Evolutionary conservation across 345 rosid species (phyloP).

Genomic region (Euphorbia lathyris): DNA sequence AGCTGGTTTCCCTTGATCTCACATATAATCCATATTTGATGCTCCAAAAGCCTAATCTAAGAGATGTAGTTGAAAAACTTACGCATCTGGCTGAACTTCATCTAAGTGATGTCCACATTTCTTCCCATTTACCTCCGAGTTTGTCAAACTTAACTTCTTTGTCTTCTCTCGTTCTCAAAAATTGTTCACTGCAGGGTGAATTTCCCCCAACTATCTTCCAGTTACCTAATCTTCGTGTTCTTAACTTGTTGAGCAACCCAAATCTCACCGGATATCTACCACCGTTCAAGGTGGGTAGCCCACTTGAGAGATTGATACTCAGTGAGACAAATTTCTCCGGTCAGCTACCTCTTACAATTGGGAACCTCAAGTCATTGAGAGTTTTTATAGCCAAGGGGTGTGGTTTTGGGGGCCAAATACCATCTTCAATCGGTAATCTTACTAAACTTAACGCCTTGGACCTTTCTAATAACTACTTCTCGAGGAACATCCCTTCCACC

Average conservation of each 20-base stretch:
- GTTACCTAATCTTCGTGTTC: neutral
- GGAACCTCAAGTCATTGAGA: conserved; percentile 2
- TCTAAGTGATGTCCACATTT: neutral
- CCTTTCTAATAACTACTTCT: conserved; percentile 15
- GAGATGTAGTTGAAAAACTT: neutral
- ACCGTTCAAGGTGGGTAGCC: neutral
- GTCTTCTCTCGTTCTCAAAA: neutral
- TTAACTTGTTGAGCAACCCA: neutral
- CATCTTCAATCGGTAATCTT: conserved; percentile 11
- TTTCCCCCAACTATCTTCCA: neutral
- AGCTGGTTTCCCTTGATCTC: conserved; percentile 3
- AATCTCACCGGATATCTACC: conserved; percentile 11
- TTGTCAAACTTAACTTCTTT: neutral
- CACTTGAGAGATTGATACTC: neutral
- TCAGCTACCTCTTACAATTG: conserved; percentile 18
- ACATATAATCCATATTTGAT: neutral
- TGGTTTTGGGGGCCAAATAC: conserved; percentile 11
- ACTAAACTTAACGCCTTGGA: neutral
- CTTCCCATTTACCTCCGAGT: neutral
- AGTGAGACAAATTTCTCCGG: conserved; percentile 7
- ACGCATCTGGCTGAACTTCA: neutral
- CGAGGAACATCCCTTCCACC: conserved; percentile 6
- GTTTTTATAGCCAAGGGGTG: neutral
- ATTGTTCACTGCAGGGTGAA: neutral
- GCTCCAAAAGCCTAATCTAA: neutral